phyloP scores from a whole-genome alignment of 2,329 filamentous ascomycete genomes.

The Penicillium polonicum region DNA sequence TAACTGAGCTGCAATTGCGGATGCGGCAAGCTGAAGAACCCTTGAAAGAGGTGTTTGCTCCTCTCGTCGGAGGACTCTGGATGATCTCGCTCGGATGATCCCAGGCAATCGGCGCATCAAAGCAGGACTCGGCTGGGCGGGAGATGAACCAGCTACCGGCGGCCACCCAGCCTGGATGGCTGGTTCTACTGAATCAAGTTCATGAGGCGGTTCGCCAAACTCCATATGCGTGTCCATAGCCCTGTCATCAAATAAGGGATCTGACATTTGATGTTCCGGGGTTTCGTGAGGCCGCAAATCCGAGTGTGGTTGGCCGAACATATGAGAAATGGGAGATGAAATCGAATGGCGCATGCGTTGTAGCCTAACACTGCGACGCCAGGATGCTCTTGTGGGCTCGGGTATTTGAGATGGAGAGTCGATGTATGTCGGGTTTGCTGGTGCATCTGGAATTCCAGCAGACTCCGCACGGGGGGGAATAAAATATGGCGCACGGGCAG shows the following conservation, averaged over 20 bases:
- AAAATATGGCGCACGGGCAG: conserved; percentile 41
- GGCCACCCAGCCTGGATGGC: conserved; percentile 34
- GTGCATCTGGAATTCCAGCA: conserved; percentile 30
- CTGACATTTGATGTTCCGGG: conserved; percentile 31
- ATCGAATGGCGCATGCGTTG: conserved; percentile 46
- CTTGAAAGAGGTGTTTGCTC: conserved; percentile 64
- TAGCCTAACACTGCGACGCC: conserved; percentile 43
- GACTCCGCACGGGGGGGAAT: conserved; percentile 38
- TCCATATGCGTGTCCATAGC: conserved; percentile 44
- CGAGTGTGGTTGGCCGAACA: conserved; percentile 41
- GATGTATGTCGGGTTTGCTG: conserved; percentile 28
- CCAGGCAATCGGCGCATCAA: conserved; percentile 42
- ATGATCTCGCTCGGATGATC: conserved; percentile 53
- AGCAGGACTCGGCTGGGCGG: conserved; percentile 29
- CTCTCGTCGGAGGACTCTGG: conserved; percentile 54
- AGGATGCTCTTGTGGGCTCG: conserved; percentile 35
- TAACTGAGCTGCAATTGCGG: conserved; percentile 63
- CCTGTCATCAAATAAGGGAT: conserved; percentile 24
- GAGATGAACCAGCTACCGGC: conserved; percentile 27
- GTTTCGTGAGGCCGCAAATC: conserved; percentile 27
- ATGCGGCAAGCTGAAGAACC: conserved; percentile 62
- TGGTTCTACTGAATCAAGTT: conserved; percentile 45
- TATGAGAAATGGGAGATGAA: conserved; percentile 44
- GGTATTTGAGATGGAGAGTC: conserved; percentile 29
- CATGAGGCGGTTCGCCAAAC: conserved; percentile 39